These are phyloP conservation scores for Apodospora peruviana DNA, from an alignment of 495 filamentous ascomycete species.

Conservation along the genomic window DNA sequence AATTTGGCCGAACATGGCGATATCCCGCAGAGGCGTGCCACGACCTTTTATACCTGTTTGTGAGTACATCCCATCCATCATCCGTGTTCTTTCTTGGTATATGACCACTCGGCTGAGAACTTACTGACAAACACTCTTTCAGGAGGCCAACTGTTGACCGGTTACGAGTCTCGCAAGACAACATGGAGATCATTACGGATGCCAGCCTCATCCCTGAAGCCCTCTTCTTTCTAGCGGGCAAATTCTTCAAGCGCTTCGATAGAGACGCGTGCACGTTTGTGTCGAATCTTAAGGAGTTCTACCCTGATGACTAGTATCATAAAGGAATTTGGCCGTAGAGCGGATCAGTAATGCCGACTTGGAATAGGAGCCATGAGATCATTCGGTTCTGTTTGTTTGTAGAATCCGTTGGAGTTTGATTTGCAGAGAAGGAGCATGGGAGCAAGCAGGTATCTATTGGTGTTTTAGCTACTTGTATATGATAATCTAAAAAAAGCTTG, in stretches of 20 bases:
- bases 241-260: slow-evolving; percentile 88
- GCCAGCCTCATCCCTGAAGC: slow-evolving; percentile 35
- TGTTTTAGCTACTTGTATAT: too few relatives aligned
- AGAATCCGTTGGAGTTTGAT: too few relatives aligned
- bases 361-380: too few relatives aligned
- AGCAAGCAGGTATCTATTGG: too few relatives aligned
- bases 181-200: slow-evolving; percentile 60
- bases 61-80: slow-evolving; percentile 40
- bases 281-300: slow-evolving; percentile 80
- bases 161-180: slow-evolving; percentile 81
- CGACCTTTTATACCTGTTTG: slow-evolving; percentile 82
- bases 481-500: too few relatives aligned
- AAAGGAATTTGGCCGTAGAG: not conserved
- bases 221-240: slow-evolving; percentile 68
- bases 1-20: slow-evolving; percentile 43
- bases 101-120: too few relatives aligned
- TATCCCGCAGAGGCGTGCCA: slow-evolving; percentile 24
- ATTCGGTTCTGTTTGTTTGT: too few relatives aligned
- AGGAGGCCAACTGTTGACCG: slow-evolving; percentile 37
- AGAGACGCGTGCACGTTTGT: slow-evolving; percentile 59
- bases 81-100: slow-evolving; percentile 8
- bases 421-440: too few relatives aligned
- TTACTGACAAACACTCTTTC: too few relatives aligned
- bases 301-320: slow-evolving; percentile 66
- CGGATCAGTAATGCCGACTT: too few relatives aligned